Evolutionary conservation across 1,284 basidiomycete genomes (phyloP), one percentile per base, ranked within the genome.

Genomic region (Wolfiporia cocos): DNA sequence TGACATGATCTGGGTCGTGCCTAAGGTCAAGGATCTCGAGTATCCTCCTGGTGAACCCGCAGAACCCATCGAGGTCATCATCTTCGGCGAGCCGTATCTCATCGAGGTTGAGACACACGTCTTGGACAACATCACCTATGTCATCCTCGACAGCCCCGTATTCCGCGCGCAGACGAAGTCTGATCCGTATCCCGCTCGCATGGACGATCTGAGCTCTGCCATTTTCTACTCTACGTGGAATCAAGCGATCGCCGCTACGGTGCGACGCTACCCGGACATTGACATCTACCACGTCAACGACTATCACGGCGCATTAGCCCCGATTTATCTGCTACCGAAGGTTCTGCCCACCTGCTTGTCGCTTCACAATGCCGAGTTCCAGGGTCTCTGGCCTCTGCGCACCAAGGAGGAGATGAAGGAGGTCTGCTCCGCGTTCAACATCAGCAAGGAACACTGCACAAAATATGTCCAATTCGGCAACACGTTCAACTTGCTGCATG

Each of bases 191-290:
- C 92, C 92, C 23, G 86, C 90, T 55, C 88, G 92, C 55, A 95
- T 95, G 92, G 92, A 95, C 62, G 92, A 95, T 61, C 73, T 95
- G 45, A 89, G 86, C 54, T 94, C 91, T 14, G 92, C 92, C 26
- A 94, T 94, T 61, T 95, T 94, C 73, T 94, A 95, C 66, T 94
- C 92, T 41, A 93, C 92, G 18, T 95, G 92, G 92, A 95, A 95
- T 58, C 92, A 95, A 65, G 90, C 91, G 42, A 92, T 95, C 50
- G 90, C 91, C 23, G 85, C 90, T 42, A 86, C 90, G 14, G 82
- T 94, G 50, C 81, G 88, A 48, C 79, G 90, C 48, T 74, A 72
- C 69, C 87, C 90, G 2, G 81, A 83, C 54, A 81, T 94, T 52
- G 92, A 95, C 61, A 86, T 95, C 48, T 91, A 91, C 61, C 86